Base-by-base conservation (phyloP, 129 eudicot species). In the Saposhnikovia divaricata region DNA sequence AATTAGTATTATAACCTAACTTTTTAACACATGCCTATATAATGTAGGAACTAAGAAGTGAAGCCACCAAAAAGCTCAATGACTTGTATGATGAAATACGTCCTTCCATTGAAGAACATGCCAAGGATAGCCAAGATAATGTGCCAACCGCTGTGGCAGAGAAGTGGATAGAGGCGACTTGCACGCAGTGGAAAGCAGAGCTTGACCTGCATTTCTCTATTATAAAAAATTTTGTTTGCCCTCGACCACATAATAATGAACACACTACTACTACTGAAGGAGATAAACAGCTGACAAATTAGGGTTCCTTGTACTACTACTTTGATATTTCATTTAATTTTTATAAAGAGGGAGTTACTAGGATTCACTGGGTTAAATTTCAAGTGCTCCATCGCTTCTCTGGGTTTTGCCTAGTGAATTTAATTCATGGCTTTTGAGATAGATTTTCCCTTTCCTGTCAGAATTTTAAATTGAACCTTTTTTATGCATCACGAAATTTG, bases 41-140 rank as follows among this genome's bases (percentile, higher is more conserved):
- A 59, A 38, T 85, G 82, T 75, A 93, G 97, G 97, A 91, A 82
- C 66, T 84, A 66, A 86, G 86, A 84, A 88, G 15, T 9, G 85
- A 87, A 75, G 97, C 97, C 31, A 78, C 81, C 48, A 43, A 84
- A 43, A 88, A 84, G 74, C 95, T 91, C 51, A 87, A 86, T 16
- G 79, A 86, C 12, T 81, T 91, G 82, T 93, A 89, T 75, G 91
- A 93, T 43, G 96, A 91, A 81, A 91, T 91, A 42, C 93, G 97
- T 16, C 97, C 97, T 8, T 86, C 92, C 72, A 93, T 93, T 75
- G 97, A 91, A 83, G 90, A 91, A 87, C 93, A 86, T 50, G 98
- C 89, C 82, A 85, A 91, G 83, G 98, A 93, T 79, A 91, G 87
- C 80, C 91, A 91, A 76, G 97, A 89, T 69, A 89, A 85, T 66